A percentile compares a stretch with the other conserved stretches of the same genome.
These are phyloP conservation scores for Quercus tomentella DNA, from an alignment of 331 rosid genomes.

Conservation along the genomic window DNA sequence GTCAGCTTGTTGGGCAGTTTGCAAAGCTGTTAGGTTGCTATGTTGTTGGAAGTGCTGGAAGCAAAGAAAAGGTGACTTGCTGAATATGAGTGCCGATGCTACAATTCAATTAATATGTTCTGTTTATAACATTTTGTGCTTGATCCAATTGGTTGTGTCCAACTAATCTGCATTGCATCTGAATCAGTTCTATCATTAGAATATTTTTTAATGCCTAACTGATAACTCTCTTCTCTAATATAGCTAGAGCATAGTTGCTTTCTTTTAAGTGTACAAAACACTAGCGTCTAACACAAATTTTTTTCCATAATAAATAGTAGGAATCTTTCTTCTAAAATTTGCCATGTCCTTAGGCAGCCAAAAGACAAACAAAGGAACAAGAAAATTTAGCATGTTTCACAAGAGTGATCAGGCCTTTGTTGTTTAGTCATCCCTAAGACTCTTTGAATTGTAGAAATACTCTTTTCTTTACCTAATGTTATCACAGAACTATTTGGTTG, in stretches of 20 bases:
- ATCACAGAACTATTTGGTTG: background rate
- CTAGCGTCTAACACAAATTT: no score
- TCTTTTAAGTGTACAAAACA: no score
- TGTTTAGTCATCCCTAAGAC: background rate
- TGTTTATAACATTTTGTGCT: background rate
- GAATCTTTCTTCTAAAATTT: no score
- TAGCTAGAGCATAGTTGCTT: background rate
- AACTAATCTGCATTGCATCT: background rate
- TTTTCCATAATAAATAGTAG: no score
- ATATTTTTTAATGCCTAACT: background rate
- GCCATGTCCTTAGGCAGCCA: no score
- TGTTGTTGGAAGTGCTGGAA: slow-evolving; percentile 32
- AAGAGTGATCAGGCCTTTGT: background rate
- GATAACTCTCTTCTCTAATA: background rate
- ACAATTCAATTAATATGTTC: background rate
- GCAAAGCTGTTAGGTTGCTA: slow-evolving; percentile 25
- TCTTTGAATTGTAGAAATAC: background rate
- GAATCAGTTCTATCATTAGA: background rate
- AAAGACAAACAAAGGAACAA: no score
- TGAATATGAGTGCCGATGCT: background rate
- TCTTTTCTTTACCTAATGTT: background rate
- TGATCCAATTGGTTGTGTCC: background rate
- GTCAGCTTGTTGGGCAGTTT: slow-evolving; percentile 32
- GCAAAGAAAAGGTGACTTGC: slow-evolving; percentile 7
- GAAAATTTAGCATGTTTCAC: background rate